These are phyloP conservation scores for Baorangia bicolor DNA, from an alignment of 768 basidiomycete species.

Conservation along the genomic window DNA sequence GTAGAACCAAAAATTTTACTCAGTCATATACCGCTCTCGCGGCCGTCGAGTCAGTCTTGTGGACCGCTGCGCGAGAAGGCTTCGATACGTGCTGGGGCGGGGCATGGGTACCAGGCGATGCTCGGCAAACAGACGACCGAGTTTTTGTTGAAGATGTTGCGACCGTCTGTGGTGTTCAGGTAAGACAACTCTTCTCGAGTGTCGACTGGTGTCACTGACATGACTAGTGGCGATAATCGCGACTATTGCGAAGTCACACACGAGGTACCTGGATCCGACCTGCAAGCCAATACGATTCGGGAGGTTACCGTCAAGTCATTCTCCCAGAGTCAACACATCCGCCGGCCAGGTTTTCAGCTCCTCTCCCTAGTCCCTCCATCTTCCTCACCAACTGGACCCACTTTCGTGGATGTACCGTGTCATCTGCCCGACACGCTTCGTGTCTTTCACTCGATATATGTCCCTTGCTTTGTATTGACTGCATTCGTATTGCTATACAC, in stretches of 20 bases:
- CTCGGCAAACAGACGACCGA: conserved; percentile 75
- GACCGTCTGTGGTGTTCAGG: conserved; percentile 73
- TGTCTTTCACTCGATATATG: conserved; percentile 61
- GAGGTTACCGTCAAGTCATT: conserved; percentile 91
- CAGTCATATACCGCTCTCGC: conserved; percentile 81
- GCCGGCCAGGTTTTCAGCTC: conserved; percentile 81
- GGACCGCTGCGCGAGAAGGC: conserved; percentile 75
- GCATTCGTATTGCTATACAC: conserved; percentile 45
- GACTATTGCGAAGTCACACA: conserved; percentile 85
- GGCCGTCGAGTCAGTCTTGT: conserved; percentile 72
- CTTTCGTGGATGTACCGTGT: conserved; percentile 69
- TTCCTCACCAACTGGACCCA: conserved; percentile 32
- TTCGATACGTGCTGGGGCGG: conserved; percentile 71
- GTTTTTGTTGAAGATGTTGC: conserved; percentile 68
- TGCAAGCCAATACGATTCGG: conserved; percentile 39
- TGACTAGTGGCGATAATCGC: conserved; percentile 77
- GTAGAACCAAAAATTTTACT: conserved; percentile 54
- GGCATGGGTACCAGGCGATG: conserved; percentile 80
- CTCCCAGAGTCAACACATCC: conserved; percentile 70
- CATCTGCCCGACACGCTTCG: conserved; percentile 70
- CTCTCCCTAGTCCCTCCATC: conserved; percentile 57
- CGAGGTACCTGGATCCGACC: conserved; percentile 31
- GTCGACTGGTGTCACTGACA: not conserved
- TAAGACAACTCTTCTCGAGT: conserved; percentile 28
- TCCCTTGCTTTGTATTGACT: conserved; percentile 60